Conservation (phyloP, 2,329 filamentous ascomycete genomes). For the Rhynchosporium graminicola region DNA sequence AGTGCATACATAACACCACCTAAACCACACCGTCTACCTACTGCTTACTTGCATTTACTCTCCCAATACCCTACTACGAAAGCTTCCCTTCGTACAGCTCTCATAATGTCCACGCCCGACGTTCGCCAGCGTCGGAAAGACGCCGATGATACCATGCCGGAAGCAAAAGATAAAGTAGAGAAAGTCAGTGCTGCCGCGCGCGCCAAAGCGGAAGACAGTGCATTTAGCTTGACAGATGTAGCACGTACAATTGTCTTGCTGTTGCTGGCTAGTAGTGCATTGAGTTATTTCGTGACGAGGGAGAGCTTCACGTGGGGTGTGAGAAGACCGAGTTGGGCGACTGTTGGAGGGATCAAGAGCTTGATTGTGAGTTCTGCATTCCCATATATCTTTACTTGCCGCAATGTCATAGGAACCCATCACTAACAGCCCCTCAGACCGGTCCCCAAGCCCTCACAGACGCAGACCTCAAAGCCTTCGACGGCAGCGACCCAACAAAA, state of each 20-base stretch:
- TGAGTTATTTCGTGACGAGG: constrained; percentile 39
- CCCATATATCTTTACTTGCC: too few relatives aligned
- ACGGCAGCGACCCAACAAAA: constrained; percentile 71
- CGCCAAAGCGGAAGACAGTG: constrained; percentile 35
- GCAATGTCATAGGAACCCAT: neutral
- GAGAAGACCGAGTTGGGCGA: constrained; percentile 34
- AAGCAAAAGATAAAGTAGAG: constrained; percentile 17
- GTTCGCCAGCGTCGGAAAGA: constrained; percentile 22
- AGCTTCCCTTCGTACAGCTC: neutral
- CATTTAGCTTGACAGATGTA: constrained; percentile 35
- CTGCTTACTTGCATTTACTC: neutral
- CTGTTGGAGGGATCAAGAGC: constrained; percentile 28
- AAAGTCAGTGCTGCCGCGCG: constrained; percentile 18
- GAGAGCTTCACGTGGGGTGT: constrained; percentile 37
- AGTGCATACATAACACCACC: constrained; percentile 25
- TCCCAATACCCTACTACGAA: neutral
- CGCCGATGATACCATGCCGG: neutral
- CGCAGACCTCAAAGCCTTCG: constrained; percentile 69
- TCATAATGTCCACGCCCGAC: constrained; percentile 23
- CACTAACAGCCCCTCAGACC: constrained; percentile 41
- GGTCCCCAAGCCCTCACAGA: constrained; percentile 72
- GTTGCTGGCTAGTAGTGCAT: constrained; percentile 29
- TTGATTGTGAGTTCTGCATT: constrained; percentile 32
- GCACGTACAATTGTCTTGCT: constrained; percentile 37
- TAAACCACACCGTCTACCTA: constrained; percentile 7